Evolutionary conservation across 495 filamentous ascomycete genomes (phyloP).

Genomic region (Articulospora tetracladia): DNA sequence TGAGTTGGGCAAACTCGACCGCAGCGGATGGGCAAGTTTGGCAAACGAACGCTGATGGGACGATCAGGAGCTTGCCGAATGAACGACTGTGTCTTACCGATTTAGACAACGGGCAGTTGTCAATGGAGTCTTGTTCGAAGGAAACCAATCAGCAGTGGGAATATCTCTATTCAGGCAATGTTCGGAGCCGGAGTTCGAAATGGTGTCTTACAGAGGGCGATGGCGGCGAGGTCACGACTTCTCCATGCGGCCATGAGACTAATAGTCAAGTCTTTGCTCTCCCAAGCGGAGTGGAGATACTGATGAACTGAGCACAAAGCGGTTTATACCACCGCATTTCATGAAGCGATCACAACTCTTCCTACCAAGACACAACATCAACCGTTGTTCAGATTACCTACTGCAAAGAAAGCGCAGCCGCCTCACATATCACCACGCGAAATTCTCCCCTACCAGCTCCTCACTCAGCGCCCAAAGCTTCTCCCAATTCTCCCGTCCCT

Average conservation of each 20-base stretch:
- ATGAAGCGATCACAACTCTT: too few species aligned
- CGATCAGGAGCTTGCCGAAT: conserved; percentile 9
- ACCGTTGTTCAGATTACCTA: too few species aligned
- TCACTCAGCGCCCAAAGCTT: conserved; percentile 17
- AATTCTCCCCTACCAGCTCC: conserved; percentile 8
- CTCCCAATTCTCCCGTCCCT: not conserved
- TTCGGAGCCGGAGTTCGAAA: conserved; percentile 1
- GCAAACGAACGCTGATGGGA: conserved; percentile 12
- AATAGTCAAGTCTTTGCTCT: conserved; percentile 19
- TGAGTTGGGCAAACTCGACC: conserved; percentile 13
- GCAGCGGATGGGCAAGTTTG: conserved; percentile 18
- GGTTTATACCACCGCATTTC: too few species aligned
- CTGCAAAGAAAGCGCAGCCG: too few species aligned
- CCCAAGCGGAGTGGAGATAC: conserved; percentile 19
- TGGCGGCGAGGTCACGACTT: not conserved
- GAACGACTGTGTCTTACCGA: conserved; percentile 6
- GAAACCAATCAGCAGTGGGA: conserved; percentile 13
- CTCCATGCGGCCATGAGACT: conserved; percentile 7
- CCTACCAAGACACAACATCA: too few species aligned
- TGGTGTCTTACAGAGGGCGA: conserved; percentile 13
- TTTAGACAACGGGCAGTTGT: not conserved
- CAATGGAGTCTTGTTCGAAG: not conserved
- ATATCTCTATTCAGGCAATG: conserved; percentile 16
- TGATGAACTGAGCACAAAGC: not conserved
- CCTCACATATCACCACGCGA: not conserved